phyloP scores from a whole-genome alignment of 2,329 filamentous ascomycete species.

The Knufia fluminis region DNA sequence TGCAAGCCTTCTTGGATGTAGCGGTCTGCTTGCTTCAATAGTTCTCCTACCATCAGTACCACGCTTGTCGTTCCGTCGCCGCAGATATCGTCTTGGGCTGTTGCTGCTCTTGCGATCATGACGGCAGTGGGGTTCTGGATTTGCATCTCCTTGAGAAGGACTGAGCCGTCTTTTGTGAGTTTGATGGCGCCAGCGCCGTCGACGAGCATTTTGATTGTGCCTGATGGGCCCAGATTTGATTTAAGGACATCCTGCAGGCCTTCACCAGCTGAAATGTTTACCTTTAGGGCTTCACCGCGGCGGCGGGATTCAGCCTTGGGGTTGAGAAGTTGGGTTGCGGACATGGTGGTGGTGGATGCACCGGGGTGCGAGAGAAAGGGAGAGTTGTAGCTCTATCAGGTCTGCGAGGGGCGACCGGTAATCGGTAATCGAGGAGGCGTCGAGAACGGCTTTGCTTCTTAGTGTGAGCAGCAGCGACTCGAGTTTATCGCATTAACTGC shows the following conservation, averaged over 20 bases:
- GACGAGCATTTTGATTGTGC: constrained; percentile 89
- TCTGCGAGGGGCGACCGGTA: no score
- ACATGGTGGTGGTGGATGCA: not conserved
- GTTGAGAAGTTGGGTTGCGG: constrained; percentile 89
- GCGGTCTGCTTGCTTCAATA: constrained; percentile 93
- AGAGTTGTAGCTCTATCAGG: not conserved
- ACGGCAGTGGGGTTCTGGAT: constrained; percentile 67
- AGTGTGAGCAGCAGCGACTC: no score
- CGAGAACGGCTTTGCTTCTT: no score
- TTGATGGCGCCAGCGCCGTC: constrained; percentile 82
- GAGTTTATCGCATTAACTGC: no score
- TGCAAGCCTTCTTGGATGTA: constrained; percentile 96
- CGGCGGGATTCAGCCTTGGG: constrained; percentile 97
- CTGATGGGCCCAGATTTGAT: constrained; percentile 87
- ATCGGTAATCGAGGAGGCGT: no score
- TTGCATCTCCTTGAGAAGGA: constrained; percentile 59
- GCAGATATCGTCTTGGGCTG: constrained; percentile 95
- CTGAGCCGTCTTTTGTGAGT: constrained; percentile 96
- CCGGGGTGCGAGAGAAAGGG: not conserved
- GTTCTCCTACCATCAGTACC: constrained; percentile 87
- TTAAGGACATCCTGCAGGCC: constrained; percentile 89
- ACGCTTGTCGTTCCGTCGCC: constrained; percentile 97
- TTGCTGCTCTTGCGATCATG: constrained; percentile 72
- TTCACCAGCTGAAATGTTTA: constrained; percentile 95
- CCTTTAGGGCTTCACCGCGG: constrained; percentile 88